Evolutionary conservation across 2,329 filamentous ascomycete species (phyloP), one percentile per base, ranked within the genome.

Genomic region (Ceratocystis huliohia): DNA sequence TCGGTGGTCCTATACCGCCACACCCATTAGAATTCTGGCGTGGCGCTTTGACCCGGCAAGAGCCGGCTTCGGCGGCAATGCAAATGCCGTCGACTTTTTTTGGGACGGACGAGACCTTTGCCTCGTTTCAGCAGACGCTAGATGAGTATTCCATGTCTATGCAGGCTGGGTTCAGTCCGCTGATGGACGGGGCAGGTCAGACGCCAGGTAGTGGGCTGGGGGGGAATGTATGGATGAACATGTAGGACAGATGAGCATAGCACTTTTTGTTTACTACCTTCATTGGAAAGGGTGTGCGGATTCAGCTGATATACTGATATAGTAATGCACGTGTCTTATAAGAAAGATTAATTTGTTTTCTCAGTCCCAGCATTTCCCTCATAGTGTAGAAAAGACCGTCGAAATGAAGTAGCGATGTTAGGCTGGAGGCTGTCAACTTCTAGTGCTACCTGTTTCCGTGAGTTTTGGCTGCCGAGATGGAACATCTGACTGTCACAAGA

Each of bases 61-160:
- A 70, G 66, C 63, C 68, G 53, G 70, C 69, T 8, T 66, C 71
- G 33, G 70, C 71, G 68, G 71, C 73, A 22, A 70, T 73, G 57
- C 69, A 73, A 13, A 70, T 70, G 17, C 69, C 69, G 41, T 74
- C 73, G 66, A 73, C 74, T 0, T 76, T 76, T 53, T 74, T 76
- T 62, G 74, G 74, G 0, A 74, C 76, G 64, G 75, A 76, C 61
- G 69, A 74, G 46, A 74, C 71, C 50, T 74, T 76, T 63, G 74
- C 74, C 2, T 74, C 74, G 4, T 75, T 76, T 61, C 75, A 75
- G n/a, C 75, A 76, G 64, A 75, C 72, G 2, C 69, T 76, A 69
- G 75, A 76, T 66, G 74, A 76, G 64, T 76, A 76, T 67, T 74
- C 74, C 5, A 48, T 67, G 33, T 65, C 63, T 15, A 67, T 67